Conservation (phyloP, 768 basidiomycete species). For the Termitomyces sp. region DNA sequence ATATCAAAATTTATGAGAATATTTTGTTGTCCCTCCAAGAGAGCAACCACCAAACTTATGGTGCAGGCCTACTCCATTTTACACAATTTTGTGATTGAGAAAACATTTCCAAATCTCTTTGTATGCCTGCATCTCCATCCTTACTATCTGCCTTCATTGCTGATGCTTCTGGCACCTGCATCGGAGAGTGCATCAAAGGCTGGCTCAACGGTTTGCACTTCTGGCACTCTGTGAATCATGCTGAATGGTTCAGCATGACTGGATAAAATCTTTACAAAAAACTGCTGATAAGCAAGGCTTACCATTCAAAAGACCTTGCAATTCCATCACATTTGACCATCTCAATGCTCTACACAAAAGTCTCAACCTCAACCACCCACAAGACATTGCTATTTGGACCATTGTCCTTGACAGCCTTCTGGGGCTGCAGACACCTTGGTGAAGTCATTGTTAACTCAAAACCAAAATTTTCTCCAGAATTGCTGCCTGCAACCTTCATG, state of each 20-base stretch:
- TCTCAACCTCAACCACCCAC: no score
- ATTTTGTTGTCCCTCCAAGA: neutral
- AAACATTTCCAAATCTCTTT: conserved; percentile 13
- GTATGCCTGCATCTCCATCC: conserved; percentile 17
- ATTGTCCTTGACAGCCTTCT: no score
- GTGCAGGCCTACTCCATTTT: conserved; percentile 22
- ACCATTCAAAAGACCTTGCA: neutral
- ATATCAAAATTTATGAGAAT: neutral
- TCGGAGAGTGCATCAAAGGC: conserved; percentile 8
- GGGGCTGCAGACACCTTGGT: no score
- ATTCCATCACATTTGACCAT: no score
- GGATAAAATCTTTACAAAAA: conserved; percentile 1
- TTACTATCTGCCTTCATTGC: conserved; percentile 22
- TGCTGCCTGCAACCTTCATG: no score
- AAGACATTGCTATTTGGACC: no score
- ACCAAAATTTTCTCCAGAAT: no score
- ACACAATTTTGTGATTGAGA: conserved; percentile 25
- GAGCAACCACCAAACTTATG: conserved; percentile 16
- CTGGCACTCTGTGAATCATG: conserved; percentile 5
- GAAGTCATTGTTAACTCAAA: no score
- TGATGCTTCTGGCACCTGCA: neutral
- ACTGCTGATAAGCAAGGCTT: neutral
- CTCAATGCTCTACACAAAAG: no score
- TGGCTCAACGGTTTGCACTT: conserved; percentile 14
- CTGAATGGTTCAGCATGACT: conserved; percentile 16